phyloP scores from a whole-genome alignment of 163 green algal species.

The Trebouxiophyceae sp. region DNA sequence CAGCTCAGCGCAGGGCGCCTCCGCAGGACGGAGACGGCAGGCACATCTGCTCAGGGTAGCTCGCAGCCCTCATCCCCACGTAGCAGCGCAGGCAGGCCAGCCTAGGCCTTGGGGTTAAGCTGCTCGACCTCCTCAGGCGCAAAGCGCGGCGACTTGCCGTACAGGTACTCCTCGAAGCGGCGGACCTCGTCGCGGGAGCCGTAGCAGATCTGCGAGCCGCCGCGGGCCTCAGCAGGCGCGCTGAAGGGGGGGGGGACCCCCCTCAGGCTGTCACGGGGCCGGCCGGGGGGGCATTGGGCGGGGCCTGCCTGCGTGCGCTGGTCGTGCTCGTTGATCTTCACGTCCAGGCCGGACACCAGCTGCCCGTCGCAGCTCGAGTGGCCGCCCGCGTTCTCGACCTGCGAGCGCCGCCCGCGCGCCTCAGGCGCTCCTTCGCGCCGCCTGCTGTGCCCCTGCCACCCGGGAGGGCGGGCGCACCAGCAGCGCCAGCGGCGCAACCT shows the following conservation, averaged over 20 bases:
- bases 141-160: conserved; percentile 61
- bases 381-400: conserved; percentile 82
- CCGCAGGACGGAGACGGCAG: no score
- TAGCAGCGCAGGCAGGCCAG: no score
- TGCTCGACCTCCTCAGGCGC: conserved; percentile 15
- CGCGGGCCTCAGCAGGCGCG: background rate
- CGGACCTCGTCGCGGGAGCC: conserved; percentile 65
- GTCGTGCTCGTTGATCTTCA: conserved; percentile 65
- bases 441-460: no score
- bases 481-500: conserved; percentile 82
- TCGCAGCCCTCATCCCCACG: no score
- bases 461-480: conserved; percentile 44
- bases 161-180: conserved; percentile 88
- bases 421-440: no score
- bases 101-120: background rate
- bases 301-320: conserved; percentile 66
- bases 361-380: conserved; percentile 70
- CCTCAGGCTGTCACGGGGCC: no score
- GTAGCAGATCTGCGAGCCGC: conserved; percentile 72
- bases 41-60: no score
- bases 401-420: no score
- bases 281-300: no score
- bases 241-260: no score
- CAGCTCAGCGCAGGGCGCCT: no score
- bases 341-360: conserved; percentile 68